Base-by-base conservation (phyloP, 108 stramenopile species). In the Cyclostephanos invisitatus region DNA sequence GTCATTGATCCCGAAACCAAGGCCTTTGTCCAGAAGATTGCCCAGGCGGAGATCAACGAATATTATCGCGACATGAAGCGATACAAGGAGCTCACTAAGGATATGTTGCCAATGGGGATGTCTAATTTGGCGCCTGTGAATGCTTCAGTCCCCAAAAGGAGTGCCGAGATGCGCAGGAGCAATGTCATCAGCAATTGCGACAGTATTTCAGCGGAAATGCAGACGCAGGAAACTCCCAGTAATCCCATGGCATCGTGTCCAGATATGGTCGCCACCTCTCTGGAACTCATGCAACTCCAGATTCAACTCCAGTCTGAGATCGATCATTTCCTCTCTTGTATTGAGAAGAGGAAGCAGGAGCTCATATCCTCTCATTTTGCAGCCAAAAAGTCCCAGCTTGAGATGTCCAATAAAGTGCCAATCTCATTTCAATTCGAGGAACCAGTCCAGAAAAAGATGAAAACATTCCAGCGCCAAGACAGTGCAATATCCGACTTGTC, bases 31-130 rank as follows among this genome's bases (percentile, higher is more conserved):
- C 65, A 70, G 7, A 70, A 48, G 51, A 25, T 81, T 24, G 80
- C 80, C 12, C 62, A 65, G 70, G 51, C 50, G 24, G 69, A 81
- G 59, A 51, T 75, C 9, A 70, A 70, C 7, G 74, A 67, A 40
- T 81, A 81, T 54, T 55, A 64, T 8, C 66, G 60, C 38, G 80
- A 80, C 37, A 73, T 80, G 68, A 66, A 73, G 58, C 54, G 65
- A 49, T 74, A 80, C 58, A 73, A 70, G 73, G 72, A 73, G 55
- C 28, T 70, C 47, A 74, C 80, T 0, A 64, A 70, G 55, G 73
- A 48, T n/a, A 25, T 58, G 21, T 24, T 56, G 67, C 36, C 67
- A 15, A 50, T 18, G 44, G n/a, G n/a, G n/a, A 44, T 21, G 27
- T 2, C 62, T 5, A 50, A 25, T 46, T 2, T 25, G 9, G 18